Evolutionary conservation across 768 basidiomycete genomes (phyloP).

Genomic region (Russula lepida): DNA sequence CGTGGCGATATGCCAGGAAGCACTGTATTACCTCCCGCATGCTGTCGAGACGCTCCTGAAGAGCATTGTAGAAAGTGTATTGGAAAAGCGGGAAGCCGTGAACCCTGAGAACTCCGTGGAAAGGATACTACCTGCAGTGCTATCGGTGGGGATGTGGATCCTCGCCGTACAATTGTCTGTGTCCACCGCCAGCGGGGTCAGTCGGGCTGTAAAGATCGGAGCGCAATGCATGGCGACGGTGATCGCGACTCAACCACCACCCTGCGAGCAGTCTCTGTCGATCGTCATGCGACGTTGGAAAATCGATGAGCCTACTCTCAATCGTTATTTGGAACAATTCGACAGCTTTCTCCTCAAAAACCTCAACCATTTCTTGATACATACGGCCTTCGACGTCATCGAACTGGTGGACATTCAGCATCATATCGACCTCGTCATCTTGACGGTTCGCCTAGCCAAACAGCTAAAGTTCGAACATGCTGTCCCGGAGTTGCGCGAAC

Average conservation of each 20-base stretch:
- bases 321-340: neutral
- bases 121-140: neutral
- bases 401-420: neutral
- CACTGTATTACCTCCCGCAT: neutral
- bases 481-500: neutral
- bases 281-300: neutral
- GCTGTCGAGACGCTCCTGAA: neutral
- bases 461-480: neutral
- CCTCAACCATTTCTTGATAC: constrained; percentile 3
- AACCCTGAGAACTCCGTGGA: accelerated
- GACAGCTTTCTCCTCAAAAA: neutral
- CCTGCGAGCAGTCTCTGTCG: neutral
- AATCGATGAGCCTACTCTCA: neutral
- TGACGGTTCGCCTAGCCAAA: neutral
- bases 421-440: neutral
- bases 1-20: neutral
- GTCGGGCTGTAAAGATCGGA: neutral
- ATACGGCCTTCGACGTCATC: neutral
- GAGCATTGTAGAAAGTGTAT: too few relatives aligned
- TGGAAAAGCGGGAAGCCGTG: too few relatives aligned
- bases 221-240: constrained; percentile 2
- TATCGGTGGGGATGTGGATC: neutral
- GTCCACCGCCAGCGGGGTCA: neutral
- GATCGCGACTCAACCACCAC: neutral
- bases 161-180: neutral